phyloP scores from a whole-genome alignment of 345 rosid genomes.

The Xanthoceras sorbifolium region DNA sequence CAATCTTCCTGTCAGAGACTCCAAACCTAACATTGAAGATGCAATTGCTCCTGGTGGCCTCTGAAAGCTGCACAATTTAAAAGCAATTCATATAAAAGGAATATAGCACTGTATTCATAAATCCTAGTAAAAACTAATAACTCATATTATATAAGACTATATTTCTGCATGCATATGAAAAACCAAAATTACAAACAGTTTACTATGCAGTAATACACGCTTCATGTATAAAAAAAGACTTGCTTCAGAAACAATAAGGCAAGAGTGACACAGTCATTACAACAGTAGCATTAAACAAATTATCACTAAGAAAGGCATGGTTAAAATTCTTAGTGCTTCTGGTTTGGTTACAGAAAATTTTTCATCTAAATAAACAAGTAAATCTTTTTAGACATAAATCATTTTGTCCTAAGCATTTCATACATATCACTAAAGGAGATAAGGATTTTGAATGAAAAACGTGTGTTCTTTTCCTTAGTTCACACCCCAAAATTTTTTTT shows the following conservation, averaged over 20 bases:
- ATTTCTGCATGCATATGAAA: too few species aligned
- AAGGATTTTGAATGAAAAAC: background rate
- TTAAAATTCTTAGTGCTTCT: background rate
- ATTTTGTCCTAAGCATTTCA: background rate
- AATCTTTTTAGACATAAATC: background rate
- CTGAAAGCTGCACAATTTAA: constrained; percentile 62
- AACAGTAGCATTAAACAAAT: background rate
- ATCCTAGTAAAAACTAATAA: background rate
- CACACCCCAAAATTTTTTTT: too few species aligned
- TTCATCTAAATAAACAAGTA: background rate
- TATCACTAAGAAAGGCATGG: background rate
- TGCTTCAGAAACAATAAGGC: background rate
- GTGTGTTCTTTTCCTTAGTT: background rate
- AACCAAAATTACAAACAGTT: background rate
- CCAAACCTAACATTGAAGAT: constrained; percentile 93
- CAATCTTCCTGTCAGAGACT: constrained; percentile 74
- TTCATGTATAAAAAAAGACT: background rate
- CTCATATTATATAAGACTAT: background rate
- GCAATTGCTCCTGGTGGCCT: constrained; percentile 90
- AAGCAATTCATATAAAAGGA: background rate
- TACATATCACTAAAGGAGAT: background rate
- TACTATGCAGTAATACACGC: background rate
- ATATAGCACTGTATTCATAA: background rate
- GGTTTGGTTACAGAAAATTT: background rate
- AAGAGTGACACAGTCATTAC: background rate